These are phyloP conservation scores for Medicago arabica DNA, from an alignment of 306 rosid genomes.

Conservation along the genomic window DNA sequence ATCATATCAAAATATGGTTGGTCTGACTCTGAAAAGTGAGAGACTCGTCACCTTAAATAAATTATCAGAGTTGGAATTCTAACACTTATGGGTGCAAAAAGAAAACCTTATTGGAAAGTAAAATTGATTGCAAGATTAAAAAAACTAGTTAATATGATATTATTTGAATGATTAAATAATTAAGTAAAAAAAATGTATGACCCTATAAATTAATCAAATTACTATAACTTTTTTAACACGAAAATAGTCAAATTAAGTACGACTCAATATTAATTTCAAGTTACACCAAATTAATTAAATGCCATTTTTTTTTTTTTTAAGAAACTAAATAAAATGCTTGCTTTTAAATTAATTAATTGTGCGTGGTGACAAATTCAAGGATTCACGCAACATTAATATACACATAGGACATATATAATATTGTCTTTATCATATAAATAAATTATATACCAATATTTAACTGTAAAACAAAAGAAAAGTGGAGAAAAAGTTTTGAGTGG, in stretches of 20 bases:
- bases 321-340: neutral
- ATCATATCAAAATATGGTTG: too few species aligned
- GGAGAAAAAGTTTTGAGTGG: constrained; percentile 23
- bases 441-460: constrained; percentile 15
- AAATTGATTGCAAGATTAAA: neutral
- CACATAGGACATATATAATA: neutral
- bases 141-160: neutral
- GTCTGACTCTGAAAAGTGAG: too few species aligned
- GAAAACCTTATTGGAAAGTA: too few species aligned
- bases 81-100: too few species aligned
- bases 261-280: too few species aligned
- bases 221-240: too few species aligned
- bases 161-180: neutral
- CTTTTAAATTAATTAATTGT: neutral
- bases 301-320: neutral
- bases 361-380: neutral
- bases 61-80: too few species aligned
- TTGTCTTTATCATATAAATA: constrained; percentile 36
- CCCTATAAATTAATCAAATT: too few species aligned
- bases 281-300: too few species aligned
- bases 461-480: constrained; percentile 19
- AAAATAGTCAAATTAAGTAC: too few species aligned
- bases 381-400: neutral
- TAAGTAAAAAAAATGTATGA: too few species aligned
- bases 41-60: too few species aligned